Percentiles rank a stretch among this genome's conserved stretches.
phyloP scores from a whole-genome alignment of 768 basidiomycete species.

The Leucocoprinus birnbaumii region DNA sequence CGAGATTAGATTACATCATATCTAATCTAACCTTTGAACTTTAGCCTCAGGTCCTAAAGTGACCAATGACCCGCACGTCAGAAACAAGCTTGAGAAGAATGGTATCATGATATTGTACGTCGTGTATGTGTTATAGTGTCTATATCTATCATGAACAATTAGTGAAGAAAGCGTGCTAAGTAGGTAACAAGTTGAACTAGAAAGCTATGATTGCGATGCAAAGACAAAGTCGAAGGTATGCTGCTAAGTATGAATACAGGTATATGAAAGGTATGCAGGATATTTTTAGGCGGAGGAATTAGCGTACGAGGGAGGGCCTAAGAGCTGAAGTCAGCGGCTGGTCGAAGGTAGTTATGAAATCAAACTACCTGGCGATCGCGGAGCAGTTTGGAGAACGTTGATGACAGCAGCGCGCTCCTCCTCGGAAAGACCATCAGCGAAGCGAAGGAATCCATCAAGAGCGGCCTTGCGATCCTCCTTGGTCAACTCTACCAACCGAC shows the following conservation, averaged over 20 bases:
- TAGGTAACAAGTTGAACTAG: background rate
- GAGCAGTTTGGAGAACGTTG: constrained; percentile 54
- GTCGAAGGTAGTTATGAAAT: background rate
- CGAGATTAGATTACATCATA: constrained; percentile 3
- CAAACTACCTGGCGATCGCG: constrained; percentile 57
- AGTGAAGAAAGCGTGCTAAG: background rate
- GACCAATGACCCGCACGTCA: too few species aligned
- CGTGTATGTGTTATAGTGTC: background rate
- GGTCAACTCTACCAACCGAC: constrained; percentile 61
- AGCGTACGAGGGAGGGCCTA: constrained; percentile 37
- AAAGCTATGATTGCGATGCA: constrained; percentile 8
- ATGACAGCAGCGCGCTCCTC: constrained; percentile 70
- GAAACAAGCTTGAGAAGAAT: background rate
- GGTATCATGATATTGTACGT: background rate
- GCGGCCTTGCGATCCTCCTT: constrained; percentile 78
- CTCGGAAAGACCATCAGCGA: constrained; percentile 69
- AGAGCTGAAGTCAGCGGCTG: background rate
- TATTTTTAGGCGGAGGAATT: constrained; percentile 20
- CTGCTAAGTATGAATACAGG: constrained; percentile 9
- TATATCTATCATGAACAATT: background rate
- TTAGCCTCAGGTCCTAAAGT: background rate
- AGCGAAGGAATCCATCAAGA: constrained; percentile 66
- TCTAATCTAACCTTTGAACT: background rate
- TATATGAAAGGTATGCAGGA: background rate
- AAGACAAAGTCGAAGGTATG: background rate